phyloP scores from a whole-genome alignment of 495 filamentous ascomycete species.

The Staphylotrichum tortipilum region DNA sequence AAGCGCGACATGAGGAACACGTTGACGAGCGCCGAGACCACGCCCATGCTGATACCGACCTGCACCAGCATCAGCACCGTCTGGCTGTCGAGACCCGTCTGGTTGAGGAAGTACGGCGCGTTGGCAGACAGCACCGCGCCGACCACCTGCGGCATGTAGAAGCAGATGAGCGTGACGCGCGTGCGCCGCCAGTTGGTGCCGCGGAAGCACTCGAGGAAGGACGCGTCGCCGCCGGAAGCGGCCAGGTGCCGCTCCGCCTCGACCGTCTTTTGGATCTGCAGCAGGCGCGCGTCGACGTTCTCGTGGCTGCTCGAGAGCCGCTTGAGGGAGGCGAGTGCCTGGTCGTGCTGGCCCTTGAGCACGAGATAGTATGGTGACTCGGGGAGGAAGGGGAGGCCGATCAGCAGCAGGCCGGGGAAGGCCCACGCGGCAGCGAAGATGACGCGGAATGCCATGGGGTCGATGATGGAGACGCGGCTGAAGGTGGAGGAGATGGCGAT shows the following conservation, averaged over 20 bases:
- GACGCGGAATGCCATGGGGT: background rate
- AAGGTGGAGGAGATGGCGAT: constrained; percentile 6
- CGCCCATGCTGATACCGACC: constrained; percentile 18
- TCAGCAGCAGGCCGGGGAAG: background rate
- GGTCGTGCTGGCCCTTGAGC: constrained; percentile 36
- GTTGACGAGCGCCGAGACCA: constrained; percentile 14
- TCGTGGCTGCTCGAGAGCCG: background rate
- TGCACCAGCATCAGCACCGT: constrained; percentile 18
- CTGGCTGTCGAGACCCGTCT: constrained; percentile 44
- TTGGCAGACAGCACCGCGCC: constrained; percentile 20
- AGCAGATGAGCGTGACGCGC: constrained; percentile 21
- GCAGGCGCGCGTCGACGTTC: background rate
- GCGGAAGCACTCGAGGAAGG: constrained; percentile 22
- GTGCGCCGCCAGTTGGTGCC: constrained; percentile 26
- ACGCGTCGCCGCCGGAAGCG: background rate
- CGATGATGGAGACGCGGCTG: constrained; percentile 1
- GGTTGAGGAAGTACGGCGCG: constrained; percentile 30
- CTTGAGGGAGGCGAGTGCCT: constrained; percentile 19
- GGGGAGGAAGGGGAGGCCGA: constrained; percentile 30
- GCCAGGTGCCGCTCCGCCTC: background rate
- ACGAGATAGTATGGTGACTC: constrained; percentile 38
- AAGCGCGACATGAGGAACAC: constrained; percentile 16
- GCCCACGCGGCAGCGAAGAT: constrained; percentile 10
- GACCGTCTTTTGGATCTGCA: background rate
- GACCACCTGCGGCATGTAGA: constrained; percentile 17